Base-by-base conservation (phyloP, 2,329 filamentous ascomycete genomes). In the Ampelomyces quisqualis region DNA sequence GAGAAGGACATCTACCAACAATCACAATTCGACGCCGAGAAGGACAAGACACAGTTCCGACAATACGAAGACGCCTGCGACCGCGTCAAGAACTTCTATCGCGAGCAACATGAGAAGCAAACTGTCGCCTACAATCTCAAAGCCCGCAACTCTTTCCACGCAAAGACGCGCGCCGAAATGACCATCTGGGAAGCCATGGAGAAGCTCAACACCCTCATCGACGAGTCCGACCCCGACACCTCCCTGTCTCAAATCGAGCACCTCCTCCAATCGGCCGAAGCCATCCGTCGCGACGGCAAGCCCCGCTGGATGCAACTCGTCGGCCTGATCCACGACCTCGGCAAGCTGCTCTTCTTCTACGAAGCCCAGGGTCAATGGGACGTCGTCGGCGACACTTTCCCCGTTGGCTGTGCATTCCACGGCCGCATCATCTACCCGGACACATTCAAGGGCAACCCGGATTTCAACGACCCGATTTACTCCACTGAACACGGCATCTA, bases 101-200 rank as follows among this genome's bases (percentile, higher is more conserved):
- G 75, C 44, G 88, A 82, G 59, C 80, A 83, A 53, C 80, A 83
- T 69, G 74, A 75, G 62, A 82, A 82, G 74, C 86, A 90, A 69
- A 90, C 85, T 33, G 81, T 88, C 0, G 82, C 86, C 7, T 94
- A 90, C 78, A 95, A 95, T 74, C 77, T 94, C 29, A 81, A 83
- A 49, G 88, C 86, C 10, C 86, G 90, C 40, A 82, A 85, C 55
- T 73, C 78, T 39, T 88, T 89, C 73, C 73, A 82, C 68, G 77
- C 76, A 51, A 79, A 82, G 47, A 79, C 79, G 2, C 81, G 86
- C 38, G 81, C 85, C 11, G 78, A 86, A 68, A 88, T 95, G 86
- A 85, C 84, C 48, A 78, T 95, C 66, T 95, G 89, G 90, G 77
- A 94, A 67, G 90, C 90, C 14, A 93, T 95, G 72, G 88, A 94